These are phyloP conservation scores for Cordyceps cateniannulata DNA, from an alignment of 2,329 filamentous ascomycete species.

Conservation along the genomic window DNA sequence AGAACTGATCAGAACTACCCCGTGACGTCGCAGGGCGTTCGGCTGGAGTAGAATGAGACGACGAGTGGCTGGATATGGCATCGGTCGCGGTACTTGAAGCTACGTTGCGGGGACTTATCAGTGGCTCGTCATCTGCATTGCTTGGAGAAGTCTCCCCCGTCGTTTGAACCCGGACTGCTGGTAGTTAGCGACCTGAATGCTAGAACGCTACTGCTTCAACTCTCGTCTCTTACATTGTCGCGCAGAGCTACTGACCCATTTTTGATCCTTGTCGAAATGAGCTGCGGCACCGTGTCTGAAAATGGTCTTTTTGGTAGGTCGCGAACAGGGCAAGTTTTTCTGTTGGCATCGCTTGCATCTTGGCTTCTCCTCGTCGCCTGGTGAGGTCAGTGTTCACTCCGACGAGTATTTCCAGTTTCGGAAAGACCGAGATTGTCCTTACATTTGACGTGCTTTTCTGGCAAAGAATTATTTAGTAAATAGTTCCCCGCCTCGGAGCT, in stretches of 20 bases:
- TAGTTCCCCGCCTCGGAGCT: background rate
- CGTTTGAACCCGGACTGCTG: constrained; percentile 10
- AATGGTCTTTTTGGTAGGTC: constrained; percentile 29
- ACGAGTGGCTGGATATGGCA: constrained; percentile 1
- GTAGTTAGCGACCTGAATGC: background rate
- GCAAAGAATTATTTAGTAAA: constrained; percentile 7
- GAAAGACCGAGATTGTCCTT: background rate
- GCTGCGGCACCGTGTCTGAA: constrained; percentile 30
- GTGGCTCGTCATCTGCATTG: background rate
- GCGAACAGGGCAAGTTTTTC: constrained; percentile 27
- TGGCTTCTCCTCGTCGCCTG: constrained; percentile 33
- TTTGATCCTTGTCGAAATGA: constrained; percentile 28
- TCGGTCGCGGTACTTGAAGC: background rate
- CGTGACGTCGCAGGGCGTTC: background rate
- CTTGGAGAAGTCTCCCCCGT: constrained; percentile 4
- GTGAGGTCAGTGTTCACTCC: background rate
- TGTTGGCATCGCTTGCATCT: constrained; percentile 28
- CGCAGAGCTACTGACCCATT: constrained; percentile 30
- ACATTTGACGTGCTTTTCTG: constrained; percentile 23
- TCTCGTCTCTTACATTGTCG: constrained; percentile 25
- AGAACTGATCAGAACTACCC: background rate
- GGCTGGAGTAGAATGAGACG: background rate
- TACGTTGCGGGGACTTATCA: background rate
- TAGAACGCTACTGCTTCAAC: constrained; percentile 1
- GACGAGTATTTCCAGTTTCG: background rate